Percentiles rank a stretch among this genome's conserved stretches.
These are phyloP conservation scores for Boechera divaricarpa DNA, from an alignment of 345 rosid genomes.

Conservation along the genomic window DNA sequence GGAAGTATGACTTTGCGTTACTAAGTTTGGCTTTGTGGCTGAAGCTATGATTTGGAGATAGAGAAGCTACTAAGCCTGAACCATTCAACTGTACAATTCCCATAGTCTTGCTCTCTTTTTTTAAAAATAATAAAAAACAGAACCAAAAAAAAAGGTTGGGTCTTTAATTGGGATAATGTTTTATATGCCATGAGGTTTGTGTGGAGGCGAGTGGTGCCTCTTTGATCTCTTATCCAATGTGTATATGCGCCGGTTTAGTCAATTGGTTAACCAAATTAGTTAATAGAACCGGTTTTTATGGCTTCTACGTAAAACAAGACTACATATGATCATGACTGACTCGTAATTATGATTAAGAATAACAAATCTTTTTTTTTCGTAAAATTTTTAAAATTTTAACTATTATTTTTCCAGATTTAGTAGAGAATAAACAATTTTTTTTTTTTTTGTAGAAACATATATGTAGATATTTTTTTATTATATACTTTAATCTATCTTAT, in stretches of 20 bases:
- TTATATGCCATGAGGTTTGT: conserved; percentile 25
- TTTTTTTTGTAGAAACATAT: too few species aligned
- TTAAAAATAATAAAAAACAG: conserved; percentile 6
- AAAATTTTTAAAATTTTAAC: too few species aligned
- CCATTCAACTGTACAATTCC: conserved; percentile 62
- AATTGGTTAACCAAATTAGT: too few species aligned
- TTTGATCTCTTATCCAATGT: conserved; percentile 52
- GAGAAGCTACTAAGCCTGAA: conserved; percentile 56
- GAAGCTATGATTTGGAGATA: conserved; percentile 38
- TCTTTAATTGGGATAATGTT: conserved; percentile 31
- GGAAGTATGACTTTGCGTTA: conserved; percentile 35
- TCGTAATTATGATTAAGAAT: too few species aligned
- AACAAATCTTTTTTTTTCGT: too few species aligned
- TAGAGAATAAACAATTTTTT: too few species aligned
- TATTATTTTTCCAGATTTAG: too few species aligned
- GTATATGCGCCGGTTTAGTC: not conserved
- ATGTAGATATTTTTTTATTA: too few species aligned
- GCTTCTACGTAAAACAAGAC: too few species aligned
- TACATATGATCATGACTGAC: too few species aligned
- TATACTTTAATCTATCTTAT: too few species aligned
- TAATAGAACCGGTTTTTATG: too few species aligned
- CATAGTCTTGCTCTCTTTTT: conserved; percentile 50
- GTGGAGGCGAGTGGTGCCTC: conserved; percentile 47
- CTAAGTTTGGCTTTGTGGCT: conserved; percentile 33
- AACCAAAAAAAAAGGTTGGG: not conserved